phyloP scores from a whole-genome alignment of 495 filamentous ascomycete genomes.

The Penicillium odoratum region DNA sequence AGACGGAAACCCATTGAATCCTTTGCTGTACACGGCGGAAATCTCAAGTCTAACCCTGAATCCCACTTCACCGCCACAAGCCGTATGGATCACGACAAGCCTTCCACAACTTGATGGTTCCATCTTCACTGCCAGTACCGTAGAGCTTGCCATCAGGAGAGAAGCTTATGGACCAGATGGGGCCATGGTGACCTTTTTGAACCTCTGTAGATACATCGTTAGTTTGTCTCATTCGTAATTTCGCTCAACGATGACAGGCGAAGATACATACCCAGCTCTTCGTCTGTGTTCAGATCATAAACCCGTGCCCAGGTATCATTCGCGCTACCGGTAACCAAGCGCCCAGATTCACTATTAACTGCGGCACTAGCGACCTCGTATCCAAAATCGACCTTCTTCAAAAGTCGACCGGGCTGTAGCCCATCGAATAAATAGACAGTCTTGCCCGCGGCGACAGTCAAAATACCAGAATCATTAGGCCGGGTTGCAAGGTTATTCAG shows the following conservation, averaged over 20 bases:
- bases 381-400: constrained; percentile 72
- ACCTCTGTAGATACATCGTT: constrained; percentile 58
- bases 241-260: background rate
- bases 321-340: constrained; percentile 80
- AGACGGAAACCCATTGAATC: background rate
- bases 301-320: constrained; percentile 94
- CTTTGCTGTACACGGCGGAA: constrained; percentile 3
- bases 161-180: constrained; percentile 93
- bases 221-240: constrained; percentile 6
- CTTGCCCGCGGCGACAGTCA: constrained; percentile 73
- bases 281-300: constrained; percentile 78
- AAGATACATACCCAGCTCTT: constrained; percentile 64
- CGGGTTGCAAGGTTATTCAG: constrained; percentile 56
- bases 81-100: constrained; percentile 67
- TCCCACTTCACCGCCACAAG: constrained; percentile 54
- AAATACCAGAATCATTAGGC: constrained; percentile 45
- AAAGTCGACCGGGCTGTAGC: constrained; percentile 60
- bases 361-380: constrained; percentile 90
- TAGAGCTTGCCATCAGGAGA: constrained; percentile 94
- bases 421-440: constrained; percentile 91
- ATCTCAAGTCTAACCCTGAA: background rate
- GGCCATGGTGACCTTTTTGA: constrained; percentile 96
- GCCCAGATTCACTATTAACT: constrained; percentile 74
- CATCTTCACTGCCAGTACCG: constrained; percentile 94
- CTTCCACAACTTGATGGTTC: constrained; percentile 94